Conservation (phyloP, 805 yeast species). For the Barnettozyma vustinii region DNA sequence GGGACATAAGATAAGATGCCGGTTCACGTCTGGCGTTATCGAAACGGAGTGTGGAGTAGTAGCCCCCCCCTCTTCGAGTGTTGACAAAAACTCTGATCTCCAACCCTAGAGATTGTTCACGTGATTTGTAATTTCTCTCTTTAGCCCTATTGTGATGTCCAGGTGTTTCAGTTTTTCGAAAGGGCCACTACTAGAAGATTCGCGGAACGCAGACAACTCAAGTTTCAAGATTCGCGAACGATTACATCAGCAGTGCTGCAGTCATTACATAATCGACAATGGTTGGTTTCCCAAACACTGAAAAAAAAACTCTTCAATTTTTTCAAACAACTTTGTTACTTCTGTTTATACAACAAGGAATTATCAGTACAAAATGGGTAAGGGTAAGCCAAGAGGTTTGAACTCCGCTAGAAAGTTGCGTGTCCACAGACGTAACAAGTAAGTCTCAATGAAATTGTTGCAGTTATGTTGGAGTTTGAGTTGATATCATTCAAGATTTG, state of each 20-base stretch:
- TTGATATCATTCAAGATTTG: background rate
- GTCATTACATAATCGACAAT: background rate
- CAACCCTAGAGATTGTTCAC: too few species aligned
- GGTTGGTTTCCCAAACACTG: background rate
- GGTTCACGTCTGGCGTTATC: background rate
- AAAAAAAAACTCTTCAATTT: slow-evolving; percentile 10
- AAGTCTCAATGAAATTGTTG: slow-evolving; percentile 26
- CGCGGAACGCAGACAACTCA: background rate
- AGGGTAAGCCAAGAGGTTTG: slow-evolving; percentile 99
- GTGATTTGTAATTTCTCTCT: too few species aligned
- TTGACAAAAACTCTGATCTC: too few species aligned
- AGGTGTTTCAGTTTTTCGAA: background rate
- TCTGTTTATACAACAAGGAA: slow-evolving; percentile 9
- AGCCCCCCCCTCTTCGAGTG: too few species aligned
- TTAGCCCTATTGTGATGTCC: background rate
- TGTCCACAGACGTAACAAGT: slow-evolving; percentile 98
- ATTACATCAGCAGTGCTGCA: background rate
- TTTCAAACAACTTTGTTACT: slow-evolving; percentile 6
- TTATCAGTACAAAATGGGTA: slow-evolving; percentile 71
- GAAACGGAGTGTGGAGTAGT: background rate
- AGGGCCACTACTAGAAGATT: background rate
- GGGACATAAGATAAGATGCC: background rate
- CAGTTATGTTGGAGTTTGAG: background rate
- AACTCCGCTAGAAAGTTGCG: slow-evolving; percentile 99
- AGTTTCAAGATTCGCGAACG: background rate